Evolutionary conservation across 768 basidiomycete species (phyloP), one percentile per base, ranked within the genome.

Genomic region (Tylopilus cervinicoccineus): DNA sequence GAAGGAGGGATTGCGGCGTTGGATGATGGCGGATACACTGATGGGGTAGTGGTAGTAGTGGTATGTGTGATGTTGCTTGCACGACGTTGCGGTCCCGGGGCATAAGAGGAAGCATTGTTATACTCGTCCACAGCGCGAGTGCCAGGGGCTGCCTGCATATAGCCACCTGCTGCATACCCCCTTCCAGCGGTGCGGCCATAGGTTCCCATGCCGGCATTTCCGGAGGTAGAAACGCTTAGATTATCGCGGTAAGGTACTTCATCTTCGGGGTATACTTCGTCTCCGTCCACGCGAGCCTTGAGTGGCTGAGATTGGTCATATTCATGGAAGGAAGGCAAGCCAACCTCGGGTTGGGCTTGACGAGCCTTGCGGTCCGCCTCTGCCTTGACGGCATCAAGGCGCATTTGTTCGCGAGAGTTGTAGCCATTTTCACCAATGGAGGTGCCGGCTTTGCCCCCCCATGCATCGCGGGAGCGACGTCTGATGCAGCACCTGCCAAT

Each of bases 401-500:
- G 85, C 75, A 89, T 69, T 61, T 79, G 80, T 2, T 91, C 86
- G 9, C 27, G 45, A 33, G 58, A 1, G 3, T 75, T 71, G 56
- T 81, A 77, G 14, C 69, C 68, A 32, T 61, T 56, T 23, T 58
- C 54, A 22, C 55, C 59, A 5, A 61, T 52, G 20, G 53, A 43
- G 31, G 66, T 52, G 27, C 69, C 63, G 20, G 65, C 67, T 37
- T 72, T 65, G 22, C 65, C 67, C 14, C 60, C 70, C 40, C 72
- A 70, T 57, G 71, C 71, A 28, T 72, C 72, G 38, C 66, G 67
- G 26, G 66, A 63, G 42, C 82, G 77, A 24, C 78, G 77, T 28
- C 70, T 73, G n/a, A 92, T 76, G 61, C 93, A 95, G 56, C 93
- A 93, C 50, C 88, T 76, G 14, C 94, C 93, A 33, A 92, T 58